A percentile compares a stretch with the other conserved stretches of the same genome.
These are phyloP conservation scores for Candida pseudoviswanathii DNA, from an alignment of 1,139 yeast genomes.

Conservation along the genomic window DNA sequence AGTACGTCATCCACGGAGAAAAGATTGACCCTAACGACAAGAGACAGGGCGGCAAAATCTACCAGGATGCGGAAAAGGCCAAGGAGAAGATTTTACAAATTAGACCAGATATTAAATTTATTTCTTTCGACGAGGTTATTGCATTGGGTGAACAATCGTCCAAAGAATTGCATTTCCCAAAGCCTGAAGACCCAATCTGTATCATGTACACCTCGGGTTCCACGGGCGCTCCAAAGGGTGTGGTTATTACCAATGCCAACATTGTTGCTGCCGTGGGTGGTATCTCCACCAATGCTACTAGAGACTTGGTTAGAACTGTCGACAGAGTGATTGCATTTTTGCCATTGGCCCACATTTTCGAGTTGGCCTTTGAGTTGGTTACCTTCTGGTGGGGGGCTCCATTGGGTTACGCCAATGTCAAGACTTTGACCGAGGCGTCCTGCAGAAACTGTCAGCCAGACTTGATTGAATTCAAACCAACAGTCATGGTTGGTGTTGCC, in stretches of 20 bases:
- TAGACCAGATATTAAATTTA: slow-evolving; percentile 76
- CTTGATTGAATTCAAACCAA: slow-evolving; percentile 83
- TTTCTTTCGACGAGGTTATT: slow-evolving; percentile 66
- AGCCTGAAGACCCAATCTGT: slow-evolving; percentile 78
- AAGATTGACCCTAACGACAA: slow-evolving; percentile 61
- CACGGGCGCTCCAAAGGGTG: slow-evolving; percentile 98
- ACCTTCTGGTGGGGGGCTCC: slow-evolving; percentile 88
- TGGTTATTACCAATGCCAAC: slow-evolving; percentile 76
- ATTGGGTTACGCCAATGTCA: slow-evolving; percentile 90
- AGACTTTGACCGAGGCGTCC: slow-evolving; percentile 83
- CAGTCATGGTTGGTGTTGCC: slow-evolving; percentile 97
- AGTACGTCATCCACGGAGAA: slow-evolving; percentile 73
- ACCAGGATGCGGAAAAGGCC: slow-evolving; percentile 57
- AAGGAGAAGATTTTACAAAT: slow-evolving; percentile 56
- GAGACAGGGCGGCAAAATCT: slow-evolving; percentile 62
- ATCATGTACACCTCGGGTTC: slow-evolving; percentile 99
- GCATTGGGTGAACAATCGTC: slow-evolving; percentile 58
- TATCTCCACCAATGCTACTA: slow-evolving; percentile 63
- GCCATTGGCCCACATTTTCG: slow-evolving; percentile 96
- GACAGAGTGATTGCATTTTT: slow-evolving; percentile 85
- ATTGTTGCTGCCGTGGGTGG: slow-evolving; percentile 87
- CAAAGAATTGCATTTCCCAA: slow-evolving; percentile 51
- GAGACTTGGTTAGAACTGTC: slow-evolving; percentile 48
- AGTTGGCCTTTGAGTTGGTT: slow-evolving; percentile 81
- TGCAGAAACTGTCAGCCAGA: slow-evolving; percentile 88